Evolutionary conservation across 805 yeast species (phyloP).

Genomic region (Debaryomyces hansenii): DNA sequence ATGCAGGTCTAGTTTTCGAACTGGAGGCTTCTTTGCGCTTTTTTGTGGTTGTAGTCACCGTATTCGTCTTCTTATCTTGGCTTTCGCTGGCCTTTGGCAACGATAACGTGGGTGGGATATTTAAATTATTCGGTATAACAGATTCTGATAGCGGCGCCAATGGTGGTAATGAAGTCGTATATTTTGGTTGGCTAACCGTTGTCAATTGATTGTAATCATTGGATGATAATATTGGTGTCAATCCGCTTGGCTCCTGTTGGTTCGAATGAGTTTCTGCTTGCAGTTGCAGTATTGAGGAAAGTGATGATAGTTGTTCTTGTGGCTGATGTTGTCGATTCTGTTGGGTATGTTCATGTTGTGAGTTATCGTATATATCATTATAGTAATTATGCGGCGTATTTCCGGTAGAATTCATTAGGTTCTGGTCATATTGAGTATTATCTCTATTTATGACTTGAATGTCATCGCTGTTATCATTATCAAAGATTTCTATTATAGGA

Average conservation of each 20-base stretch:
- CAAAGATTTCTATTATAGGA: constrained; percentile 11
- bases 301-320: neutral
- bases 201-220: constrained; percentile 8
- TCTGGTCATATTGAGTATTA: constrained; percentile 9
- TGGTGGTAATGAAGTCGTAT: constrained; percentile 22
- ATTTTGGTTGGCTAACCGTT: constrained; percentile 11
- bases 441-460: constrained; percentile 22
- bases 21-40: constrained; percentile 31
- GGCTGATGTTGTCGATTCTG: constrained; percentile 1
- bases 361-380: constrained; percentile 7
- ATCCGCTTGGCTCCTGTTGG: neutral
- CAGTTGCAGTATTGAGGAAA: neutral
- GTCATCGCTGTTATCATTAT: constrained; percentile 11
- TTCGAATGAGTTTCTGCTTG: neutral
- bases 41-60: constrained; percentile 11
- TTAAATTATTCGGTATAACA: constrained; percentile 23
- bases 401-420: constrained; percentile 4
- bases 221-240: constrained; percentile 1
- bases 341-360: constrained; percentile 1
- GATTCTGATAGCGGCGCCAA: constrained; percentile 30
- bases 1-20: constrained; percentile 76
- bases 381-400: constrained; percentile 7
- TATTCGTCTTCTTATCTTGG: neutral
- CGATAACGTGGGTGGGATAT: constrained; percentile 15
- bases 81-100: constrained; percentile 5